These are phyloP conservation scores for Aspergillus egyptiacus DNA, from an alignment of 495 filamentous ascomycete genomes.

Conservation along the genomic window DNA sequence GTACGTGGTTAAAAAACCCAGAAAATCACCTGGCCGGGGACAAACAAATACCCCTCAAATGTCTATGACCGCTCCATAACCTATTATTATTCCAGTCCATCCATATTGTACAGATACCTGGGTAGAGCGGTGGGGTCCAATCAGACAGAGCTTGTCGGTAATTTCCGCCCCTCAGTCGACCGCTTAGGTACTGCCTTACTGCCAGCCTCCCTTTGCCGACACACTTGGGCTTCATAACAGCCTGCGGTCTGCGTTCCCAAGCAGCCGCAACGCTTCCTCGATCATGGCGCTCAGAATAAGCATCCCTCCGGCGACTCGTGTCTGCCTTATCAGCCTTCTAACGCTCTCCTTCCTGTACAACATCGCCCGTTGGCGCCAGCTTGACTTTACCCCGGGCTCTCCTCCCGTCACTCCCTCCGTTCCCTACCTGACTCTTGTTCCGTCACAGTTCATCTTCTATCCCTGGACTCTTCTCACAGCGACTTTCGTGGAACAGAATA, in stretches of 20 bases:
- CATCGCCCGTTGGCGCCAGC: conserved; percentile 52
- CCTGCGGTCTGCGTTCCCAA: conserved; percentile 26
- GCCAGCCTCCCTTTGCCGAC: conserved; percentile 9
- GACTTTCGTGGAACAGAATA: conserved; percentile 86
- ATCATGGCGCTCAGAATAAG: conserved; percentile 81
- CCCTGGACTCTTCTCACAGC: conserved; percentile 89
- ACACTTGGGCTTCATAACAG: conserved; percentile 16
- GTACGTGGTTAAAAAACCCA: no score
- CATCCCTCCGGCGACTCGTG: conserved; percentile 83
- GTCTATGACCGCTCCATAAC: no score
- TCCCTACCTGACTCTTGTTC: conserved; percentile 81
- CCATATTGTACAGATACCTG: no score
- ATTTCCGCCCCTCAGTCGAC: background rate
- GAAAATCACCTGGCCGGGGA: no score
- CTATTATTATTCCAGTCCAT: no score
- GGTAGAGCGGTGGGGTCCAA: background rate
- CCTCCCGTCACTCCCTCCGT: conserved; percentile 52
- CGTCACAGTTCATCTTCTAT: conserved; percentile 73
- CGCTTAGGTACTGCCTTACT: background rate
- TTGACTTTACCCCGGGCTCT: conserved; percentile 52
- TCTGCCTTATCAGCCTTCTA: conserved; percentile 66
- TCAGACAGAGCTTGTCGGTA: background rate
- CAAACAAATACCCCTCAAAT: no score
- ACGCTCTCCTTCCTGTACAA: conserved; percentile 77
- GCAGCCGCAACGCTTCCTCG: conserved; percentile 26